Conservation (phyloP, 345 rosid species). For the Turnera subulata region DNA sequence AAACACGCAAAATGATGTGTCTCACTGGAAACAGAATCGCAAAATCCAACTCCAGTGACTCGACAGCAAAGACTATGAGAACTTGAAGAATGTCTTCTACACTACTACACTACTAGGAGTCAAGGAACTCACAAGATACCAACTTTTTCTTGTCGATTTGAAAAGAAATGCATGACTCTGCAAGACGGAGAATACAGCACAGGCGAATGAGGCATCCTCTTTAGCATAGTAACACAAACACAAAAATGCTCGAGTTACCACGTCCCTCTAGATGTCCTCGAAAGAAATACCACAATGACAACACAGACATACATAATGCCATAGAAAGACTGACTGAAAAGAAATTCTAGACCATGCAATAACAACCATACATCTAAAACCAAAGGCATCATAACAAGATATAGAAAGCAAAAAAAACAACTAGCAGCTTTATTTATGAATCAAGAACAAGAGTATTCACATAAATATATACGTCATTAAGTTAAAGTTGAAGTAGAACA, state of each 20-base stretch:
- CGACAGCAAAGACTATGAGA: constrained; percentile 94
- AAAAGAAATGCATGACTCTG: too few species aligned
- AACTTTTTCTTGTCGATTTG: too few species aligned
- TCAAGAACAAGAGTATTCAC: too few species aligned
- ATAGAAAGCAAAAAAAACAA: not conserved
- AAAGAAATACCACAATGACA: too few species aligned
- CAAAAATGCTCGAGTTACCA: too few species aligned
- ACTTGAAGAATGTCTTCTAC: constrained; percentile 98
- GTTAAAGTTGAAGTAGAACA: not conserved
- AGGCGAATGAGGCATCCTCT: too few species aligned
- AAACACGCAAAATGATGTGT: constrained; percentile 91
- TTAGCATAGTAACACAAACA: too few species aligned
- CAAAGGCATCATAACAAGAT: constrained; percentile 2
- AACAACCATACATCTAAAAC: not conserved
- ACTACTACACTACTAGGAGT: constrained; percentile 50
- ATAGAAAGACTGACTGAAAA: too few species aligned
- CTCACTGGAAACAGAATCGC: constrained; percentile 91
- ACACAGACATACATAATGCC: too few species aligned
- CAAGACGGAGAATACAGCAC: too few species aligned
- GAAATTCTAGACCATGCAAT: not conserved
- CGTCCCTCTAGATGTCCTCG: too few species aligned
- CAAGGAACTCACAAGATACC: constrained; percentile 35
- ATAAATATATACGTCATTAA: not conserved
- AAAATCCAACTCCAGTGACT: constrained; percentile 95
- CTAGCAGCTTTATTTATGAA: not conserved